Evolutionary conservation across 2,329 filamentous ascomycete genomes (phyloP).

Genomic region (Trichoderma simmonsii): DNA sequence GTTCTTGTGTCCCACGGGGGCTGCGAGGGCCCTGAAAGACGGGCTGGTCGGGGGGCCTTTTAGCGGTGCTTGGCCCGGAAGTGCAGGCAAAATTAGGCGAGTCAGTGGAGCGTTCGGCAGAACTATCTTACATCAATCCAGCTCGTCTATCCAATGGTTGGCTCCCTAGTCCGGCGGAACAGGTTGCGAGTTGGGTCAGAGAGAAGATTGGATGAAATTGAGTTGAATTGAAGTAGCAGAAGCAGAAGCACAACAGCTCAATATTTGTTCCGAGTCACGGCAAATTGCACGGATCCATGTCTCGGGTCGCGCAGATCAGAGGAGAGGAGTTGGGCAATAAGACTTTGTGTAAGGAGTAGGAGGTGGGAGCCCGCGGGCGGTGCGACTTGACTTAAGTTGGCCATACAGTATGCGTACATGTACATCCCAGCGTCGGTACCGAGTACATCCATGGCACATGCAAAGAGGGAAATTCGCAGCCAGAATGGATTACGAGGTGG

Average conservation of each 20-base stretch:
- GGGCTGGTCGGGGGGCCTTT: neutral
- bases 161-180: neutral
- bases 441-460: neutral
- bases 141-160: neutral
- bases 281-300: neutral
- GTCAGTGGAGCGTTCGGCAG: neutral
- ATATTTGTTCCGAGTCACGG: neutral
- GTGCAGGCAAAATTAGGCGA: neutral
- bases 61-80: neutral
- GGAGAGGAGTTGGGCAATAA: neutral
- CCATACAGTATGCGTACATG: neutral
- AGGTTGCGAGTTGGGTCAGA: neutral
- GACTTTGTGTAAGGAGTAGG: neutral
- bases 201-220: neutral
- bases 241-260: neutral
- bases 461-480: neutral
- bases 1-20: slow-evolving; percentile 6
- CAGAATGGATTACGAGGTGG: neutral
- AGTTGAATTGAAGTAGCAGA: neutral
- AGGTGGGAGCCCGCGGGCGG: neutral
- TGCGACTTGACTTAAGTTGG: neutral
- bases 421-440: neutral
- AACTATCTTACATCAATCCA: neutral
- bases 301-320: neutral
- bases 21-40: neutral